Percentiles rank a stretch among this genome's conserved stretches.
These are phyloP conservation scores for Termitomyces sp. DNA, from an alignment of 768 basidiomycete genomes.

Conservation along the genomic window DNA sequence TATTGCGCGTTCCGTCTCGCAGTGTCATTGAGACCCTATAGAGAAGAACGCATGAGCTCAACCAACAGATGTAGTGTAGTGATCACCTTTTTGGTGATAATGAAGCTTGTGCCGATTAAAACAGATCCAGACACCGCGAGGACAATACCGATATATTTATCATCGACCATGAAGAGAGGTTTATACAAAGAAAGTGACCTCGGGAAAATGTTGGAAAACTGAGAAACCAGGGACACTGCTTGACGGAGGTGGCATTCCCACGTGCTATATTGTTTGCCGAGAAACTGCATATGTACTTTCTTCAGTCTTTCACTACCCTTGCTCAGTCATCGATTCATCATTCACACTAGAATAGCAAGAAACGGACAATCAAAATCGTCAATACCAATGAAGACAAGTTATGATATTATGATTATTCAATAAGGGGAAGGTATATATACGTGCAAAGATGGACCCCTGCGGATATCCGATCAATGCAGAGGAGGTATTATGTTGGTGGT, in stretches of 20 bases:
- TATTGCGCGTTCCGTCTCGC: constrained; percentile 43
- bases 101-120: constrained; percentile 93
- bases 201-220: constrained; percentile 4
- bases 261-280: constrained; percentile 14
- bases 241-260: constrained; percentile 13
- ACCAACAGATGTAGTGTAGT: background rate
- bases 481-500: constrained; percentile 1
- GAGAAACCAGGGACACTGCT: background rate
- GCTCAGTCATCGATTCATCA: background rate
- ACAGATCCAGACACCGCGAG: constrained; percentile 82
- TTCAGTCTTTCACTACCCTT: background rate
- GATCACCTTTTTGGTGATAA: constrained; percentile 95
- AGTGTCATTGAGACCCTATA: constrained; percentile 88
- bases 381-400: background rate
- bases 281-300: background rate
- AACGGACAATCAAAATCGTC: background rate
- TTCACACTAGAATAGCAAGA: background rate
- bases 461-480: constrained; percentile 2
- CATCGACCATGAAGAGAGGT: constrained; percentile 59
- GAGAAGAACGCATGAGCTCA: constrained; percentile 2
- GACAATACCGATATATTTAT: constrained; percentile 92
- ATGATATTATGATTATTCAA: background rate
- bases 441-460: constrained; percentile 6
- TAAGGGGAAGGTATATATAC: constrained; percentile 1
- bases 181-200: constrained; percentile 10